Conservation (phyloP, 2,329 filamentous ascomycete species). For the Colletotrichum sp. region DNA sequence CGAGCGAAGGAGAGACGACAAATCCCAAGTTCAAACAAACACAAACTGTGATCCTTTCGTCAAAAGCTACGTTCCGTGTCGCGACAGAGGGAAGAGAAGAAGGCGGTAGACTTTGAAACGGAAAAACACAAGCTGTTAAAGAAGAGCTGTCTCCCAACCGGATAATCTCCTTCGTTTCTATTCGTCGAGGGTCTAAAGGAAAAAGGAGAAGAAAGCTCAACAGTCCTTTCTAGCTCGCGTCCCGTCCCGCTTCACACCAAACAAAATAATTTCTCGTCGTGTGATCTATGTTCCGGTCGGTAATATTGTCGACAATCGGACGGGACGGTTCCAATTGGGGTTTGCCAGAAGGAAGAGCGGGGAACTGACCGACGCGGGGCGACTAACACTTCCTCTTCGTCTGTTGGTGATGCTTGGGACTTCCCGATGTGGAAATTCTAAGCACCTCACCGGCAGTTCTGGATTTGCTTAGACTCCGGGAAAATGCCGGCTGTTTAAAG, state of each 20-base stretch:
- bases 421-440: background rate
- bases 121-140: background rate
- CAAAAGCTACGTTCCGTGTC: background rate
- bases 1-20: background rate
- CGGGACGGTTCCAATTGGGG: background rate
- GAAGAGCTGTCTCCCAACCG: background rate
- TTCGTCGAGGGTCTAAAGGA: background rate
- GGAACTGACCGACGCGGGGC: background rate
- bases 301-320: background rate
- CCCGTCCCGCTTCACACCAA: background rate
- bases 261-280: background rate
- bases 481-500: background rate
- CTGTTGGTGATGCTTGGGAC: background rate
- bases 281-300: background rate
- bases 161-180: background rate
- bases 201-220: background rate
- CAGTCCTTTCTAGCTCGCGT: background rate
- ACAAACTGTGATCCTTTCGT: background rate
- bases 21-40: accelerated
- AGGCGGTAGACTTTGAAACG: background rate
- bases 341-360: background rate
- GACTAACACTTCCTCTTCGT: background rate
- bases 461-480: background rate
- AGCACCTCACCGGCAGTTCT: background rate
- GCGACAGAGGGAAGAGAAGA: background rate